Evolutionary conservation across 805 yeast genomes (phyloP).

Genomic region (Teunomyces funiuensis): DNA sequence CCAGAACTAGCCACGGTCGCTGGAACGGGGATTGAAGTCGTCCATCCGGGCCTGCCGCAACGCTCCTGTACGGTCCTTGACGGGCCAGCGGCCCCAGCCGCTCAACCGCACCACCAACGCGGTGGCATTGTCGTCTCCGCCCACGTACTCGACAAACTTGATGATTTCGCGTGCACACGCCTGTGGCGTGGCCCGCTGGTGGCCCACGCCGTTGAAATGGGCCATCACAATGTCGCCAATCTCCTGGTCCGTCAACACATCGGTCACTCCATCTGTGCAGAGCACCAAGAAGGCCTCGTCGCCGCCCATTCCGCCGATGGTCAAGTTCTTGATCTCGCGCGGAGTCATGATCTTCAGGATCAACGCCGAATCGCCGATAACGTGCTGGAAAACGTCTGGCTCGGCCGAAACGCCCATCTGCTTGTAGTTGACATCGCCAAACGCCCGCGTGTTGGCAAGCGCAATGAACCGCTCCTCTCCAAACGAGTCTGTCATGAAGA

Average conservation of each 20-base stretch:
- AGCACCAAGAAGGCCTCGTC: conserved; percentile 84
- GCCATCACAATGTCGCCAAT: conserved; percentile 79
- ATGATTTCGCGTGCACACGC: conserved; percentile 83
- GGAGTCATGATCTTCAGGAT: conserved; percentile 38
- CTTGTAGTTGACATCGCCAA: conserved; percentile 85
- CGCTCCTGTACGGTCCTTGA: conserved; percentile 77
- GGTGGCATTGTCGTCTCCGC: conserved; percentile 96
- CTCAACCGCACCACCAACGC: conserved; percentile 74
- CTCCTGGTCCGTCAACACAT: conserved; percentile 83
- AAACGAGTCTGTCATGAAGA: conserved; percentile 81
- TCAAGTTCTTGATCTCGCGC: conserved; percentile 33
- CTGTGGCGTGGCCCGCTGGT: conserved; percentile 75
- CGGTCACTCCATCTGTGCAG: conserved; percentile 86
- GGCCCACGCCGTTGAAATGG: conserved; percentile 64
- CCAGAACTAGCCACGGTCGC: conserved; percentile 7
- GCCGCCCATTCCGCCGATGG: conserved; percentile 62
- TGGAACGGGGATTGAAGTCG: conserved; percentile 37
- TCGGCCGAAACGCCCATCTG: conserved; percentile 86
- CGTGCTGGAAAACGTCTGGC: conserved; percentile 75
- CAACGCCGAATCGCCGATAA: conserved; percentile 56
- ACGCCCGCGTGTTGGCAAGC: conserved; percentile 89
- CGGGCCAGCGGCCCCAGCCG: conserved; percentile 97
- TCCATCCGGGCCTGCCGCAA: conserved; percentile 69
- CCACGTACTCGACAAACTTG: conserved; percentile 77
- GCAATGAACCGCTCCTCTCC: conserved; percentile 85